Evolutionary conservation across 129 eudicot genomes (phyloP).

Genomic region (Saussurea involucrata): DNA sequence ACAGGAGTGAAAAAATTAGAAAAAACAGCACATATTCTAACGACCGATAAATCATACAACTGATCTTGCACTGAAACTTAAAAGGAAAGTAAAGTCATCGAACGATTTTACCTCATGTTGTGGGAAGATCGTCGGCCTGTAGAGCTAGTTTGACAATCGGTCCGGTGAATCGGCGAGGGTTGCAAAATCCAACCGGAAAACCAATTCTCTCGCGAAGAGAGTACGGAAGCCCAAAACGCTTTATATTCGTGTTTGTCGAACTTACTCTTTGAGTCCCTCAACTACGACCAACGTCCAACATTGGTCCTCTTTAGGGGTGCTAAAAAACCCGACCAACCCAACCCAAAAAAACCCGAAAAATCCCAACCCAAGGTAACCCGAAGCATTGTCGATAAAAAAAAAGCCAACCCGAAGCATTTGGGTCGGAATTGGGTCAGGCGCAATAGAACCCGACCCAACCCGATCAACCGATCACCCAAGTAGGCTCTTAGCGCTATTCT

Average conservation of each 20-base stretch:
- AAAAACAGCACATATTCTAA: neutral
- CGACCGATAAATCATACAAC: neutral
- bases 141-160: neutral
- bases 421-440: too few relatives aligned
- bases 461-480: too few relatives aligned
- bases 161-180: constrained; percentile 6
- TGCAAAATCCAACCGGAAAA: constrained; percentile 15
- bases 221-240: neutral
- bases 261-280: neutral
- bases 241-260: neutral
- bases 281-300: neutral
- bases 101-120: constrained; percentile 17
- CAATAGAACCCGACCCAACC: too few relatives aligned
- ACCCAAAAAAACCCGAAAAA: too few relatives aligned
- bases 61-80: neutral
- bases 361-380: too few relatives aligned
- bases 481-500: too few relatives aligned
- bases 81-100: neutral
- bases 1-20: neutral
- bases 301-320: neutral
- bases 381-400: too few relatives aligned
- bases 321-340: too few relatives aligned
- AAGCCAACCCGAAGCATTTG: too few relatives aligned
- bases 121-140: neutral
- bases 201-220: neutral